Evolutionary conservation across 805 yeast species (phyloP).

Genomic region (Lachancea quebecensis): DNA sequence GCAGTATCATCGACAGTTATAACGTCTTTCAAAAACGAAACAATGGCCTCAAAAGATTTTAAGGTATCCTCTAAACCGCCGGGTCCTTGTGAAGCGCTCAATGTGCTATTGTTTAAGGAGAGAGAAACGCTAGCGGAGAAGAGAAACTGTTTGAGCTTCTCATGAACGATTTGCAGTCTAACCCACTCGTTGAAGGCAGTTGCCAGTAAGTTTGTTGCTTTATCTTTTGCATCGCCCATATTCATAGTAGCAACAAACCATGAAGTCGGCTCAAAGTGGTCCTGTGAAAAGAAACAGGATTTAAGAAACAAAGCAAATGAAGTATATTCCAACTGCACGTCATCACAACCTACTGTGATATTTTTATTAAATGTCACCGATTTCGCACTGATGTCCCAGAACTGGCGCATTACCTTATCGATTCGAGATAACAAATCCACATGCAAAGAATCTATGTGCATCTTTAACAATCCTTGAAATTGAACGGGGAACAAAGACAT

Average conservation of each 20-base stretch:
- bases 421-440: conserved; percentile 16
- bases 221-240: conserved; percentile 19
- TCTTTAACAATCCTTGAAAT: conserved; percentile 24
- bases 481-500: conserved; percentile 15
- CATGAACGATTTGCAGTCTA: conserved; percentile 10
- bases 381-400: conserved; percentile 19
- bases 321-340: conserved; percentile 15
- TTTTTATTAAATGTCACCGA: conserved; percentile 10
- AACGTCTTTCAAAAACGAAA: not conserved
- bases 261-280: conserved; percentile 11
- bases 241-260: conserved; percentile 26
- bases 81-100: not conserved
- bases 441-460: conserved; percentile 25
- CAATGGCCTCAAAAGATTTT: not conserved
- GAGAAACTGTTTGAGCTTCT: conserved; percentile 14
- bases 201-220: conserved; percentile 14
- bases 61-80: not conserved
- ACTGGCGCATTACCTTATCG: conserved; percentile 14
- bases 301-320: conserved; percentile 15
- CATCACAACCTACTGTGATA: conserved; percentile 10
- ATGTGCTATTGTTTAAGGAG: conserved; percentile 1
- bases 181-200: conserved; percentile 15
- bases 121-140: conserved; percentile 13
- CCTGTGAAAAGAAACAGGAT: conserved; percentile 14
- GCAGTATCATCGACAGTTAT: not conserved